These are phyloP conservation scores for Neltuma alba DNA, from an alignment of 306 rosid species.

Conservation along the genomic window DNA sequence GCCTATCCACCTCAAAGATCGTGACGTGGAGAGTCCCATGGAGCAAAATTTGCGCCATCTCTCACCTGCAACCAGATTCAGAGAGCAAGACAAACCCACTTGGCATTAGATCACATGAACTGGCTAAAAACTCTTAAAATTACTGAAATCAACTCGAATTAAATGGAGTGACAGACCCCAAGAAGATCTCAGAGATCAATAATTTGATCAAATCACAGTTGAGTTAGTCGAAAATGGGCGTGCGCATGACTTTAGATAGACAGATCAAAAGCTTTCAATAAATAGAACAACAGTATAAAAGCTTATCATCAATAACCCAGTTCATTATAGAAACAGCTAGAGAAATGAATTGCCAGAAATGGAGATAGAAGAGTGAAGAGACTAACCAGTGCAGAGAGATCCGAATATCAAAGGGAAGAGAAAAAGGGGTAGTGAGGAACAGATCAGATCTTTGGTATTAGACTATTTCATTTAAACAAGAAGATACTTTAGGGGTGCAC, in stretches of 20 bases:
- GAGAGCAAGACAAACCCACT: conserved; percentile 23
- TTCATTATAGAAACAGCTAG: background rate
- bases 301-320: background rate
- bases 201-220: conserved; percentile 39
- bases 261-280: conserved; percentile 1
- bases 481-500: background rate
- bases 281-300: background rate
- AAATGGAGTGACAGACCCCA: background rate
- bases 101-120: conserved; percentile 37
- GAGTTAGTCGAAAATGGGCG: background rate
- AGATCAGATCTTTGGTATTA: background rate
- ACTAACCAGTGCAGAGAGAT: conserved; percentile 34
- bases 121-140: background rate
- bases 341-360: background rate
- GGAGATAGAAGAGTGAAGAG: conserved; percentile 13
- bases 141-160: background rate
- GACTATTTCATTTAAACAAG: background rate
- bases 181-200: conserved; percentile 25
- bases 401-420: background rate
- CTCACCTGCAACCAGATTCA: conserved; percentile 55
- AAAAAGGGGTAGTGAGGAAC: background rate
- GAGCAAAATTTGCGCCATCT: conserved; percentile 75
- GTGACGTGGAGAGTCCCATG: conserved; percentile 95
- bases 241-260: background rate
- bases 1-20: conserved; percentile 75